Conservation (phyloP, 1,284 basidiomycete species). For the Porodaedalea pini region DNA sequence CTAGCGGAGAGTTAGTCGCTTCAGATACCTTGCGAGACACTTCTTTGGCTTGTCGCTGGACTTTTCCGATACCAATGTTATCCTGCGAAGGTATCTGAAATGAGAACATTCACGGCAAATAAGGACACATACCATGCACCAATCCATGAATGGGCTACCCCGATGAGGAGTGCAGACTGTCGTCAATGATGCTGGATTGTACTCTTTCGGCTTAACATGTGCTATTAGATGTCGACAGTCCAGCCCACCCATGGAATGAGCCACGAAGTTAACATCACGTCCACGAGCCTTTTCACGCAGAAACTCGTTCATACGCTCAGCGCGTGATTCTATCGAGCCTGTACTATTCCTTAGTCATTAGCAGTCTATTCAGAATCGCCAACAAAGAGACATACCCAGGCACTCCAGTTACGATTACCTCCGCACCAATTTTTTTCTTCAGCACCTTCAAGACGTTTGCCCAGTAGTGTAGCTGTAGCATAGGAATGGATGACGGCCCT, state of each 20-base stretch:
- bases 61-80: constrained; percentile 82
- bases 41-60: constrained; percentile 21
- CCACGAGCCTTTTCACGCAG: constrained; percentile 67
- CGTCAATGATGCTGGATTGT: constrained; percentile 85
- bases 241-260: constrained; percentile 97
- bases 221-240: constrained; percentile 91
- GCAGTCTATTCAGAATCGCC: too few relatives aligned
- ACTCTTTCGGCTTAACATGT: constrained; percentile 78
- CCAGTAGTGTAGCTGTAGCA: constrained; percentile 94
- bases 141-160: constrained; percentile 99
- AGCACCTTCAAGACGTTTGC: constrained; percentile 83
- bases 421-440: constrained; percentile 79
- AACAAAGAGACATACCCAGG: constrained; percentile 63
- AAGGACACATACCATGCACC: constrained; percentile 72
- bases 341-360: constrained; percentile 51
- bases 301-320: constrained; percentile 74
- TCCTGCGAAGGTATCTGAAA: constrained; percentile 43
- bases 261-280: constrained; percentile 86
- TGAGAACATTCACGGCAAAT: not conserved
- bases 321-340: constrained; percentile 85
- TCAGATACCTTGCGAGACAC: constrained; percentile 25
- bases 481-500: constrained; percentile 71
- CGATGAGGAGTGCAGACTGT: constrained; percentile 93
- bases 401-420: constrained; percentile 94
- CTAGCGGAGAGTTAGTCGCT: constrained; percentile 21